Evolutionary conservation across 257 asterid species (phyloP), one percentile per base, ranked within the genome.

Genomic region (Linderniella brevidens): DNA sequence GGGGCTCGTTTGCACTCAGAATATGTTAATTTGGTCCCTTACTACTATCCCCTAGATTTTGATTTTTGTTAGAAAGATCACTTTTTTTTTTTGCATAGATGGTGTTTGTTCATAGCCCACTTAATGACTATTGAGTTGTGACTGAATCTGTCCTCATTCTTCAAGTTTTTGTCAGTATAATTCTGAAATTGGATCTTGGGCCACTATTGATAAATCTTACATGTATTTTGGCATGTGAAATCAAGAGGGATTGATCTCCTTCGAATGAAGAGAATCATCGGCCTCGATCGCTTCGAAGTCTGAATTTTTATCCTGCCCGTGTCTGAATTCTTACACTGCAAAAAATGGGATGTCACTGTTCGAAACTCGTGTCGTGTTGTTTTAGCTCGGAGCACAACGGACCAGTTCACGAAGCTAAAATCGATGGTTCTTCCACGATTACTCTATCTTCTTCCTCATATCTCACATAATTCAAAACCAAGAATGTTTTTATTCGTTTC

Each of bases 311-410:
- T 45, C 12, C 52, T 42, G 32, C 50, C 60, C 14, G 57, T 39
- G 20, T 61, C 49, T 46, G 29, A 47, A 19, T 43, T 52, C 43
- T 49, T 39, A 47, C 54, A 35, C 52, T 56, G 67, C 32, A 64
- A 58, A n/a, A n/a, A n/a, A 75, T 75, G 84, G 79, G 84, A 41
- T 68, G 75, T 58, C 65, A 19, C 58, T 60, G 64, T 51, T 71
- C 84, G 37, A 75, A 65, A 53, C 55, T 68, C 48, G 17, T 65
- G 42, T 65, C 61, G 3, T 71, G 84, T 60, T 75, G 84, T 60
- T 61, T 56, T 51, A 59, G 12, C 41, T 63, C 79, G 13, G 66
- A 75, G 62, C 63, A 66, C 38, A 61, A 57, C 52, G 64, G 84
- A 52, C 75, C 77, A 2, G 58, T 56, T 19, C 66, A 64, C 39